Evolutionary conservation across 2,329 filamentous ascomycete species (phyloP).

Genomic region (Nannizzia gypsea): DNA sequence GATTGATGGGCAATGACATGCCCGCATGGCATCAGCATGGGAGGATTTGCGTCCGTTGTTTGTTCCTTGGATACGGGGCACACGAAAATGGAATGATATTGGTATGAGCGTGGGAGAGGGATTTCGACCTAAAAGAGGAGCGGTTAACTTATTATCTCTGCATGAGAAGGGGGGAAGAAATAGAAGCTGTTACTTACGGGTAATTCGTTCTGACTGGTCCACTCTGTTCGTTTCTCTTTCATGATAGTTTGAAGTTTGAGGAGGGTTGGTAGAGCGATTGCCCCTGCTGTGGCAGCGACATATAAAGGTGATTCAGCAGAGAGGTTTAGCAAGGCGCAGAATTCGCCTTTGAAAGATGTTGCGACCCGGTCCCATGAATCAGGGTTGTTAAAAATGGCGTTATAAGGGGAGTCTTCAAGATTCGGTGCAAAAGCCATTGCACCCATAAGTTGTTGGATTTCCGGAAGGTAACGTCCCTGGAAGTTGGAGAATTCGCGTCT

Average conservation of each 20-base stretch:
- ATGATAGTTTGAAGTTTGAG: conserved; percentile 82
- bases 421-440: conserved; percentile 72
- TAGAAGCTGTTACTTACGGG: conserved; percentile 51
- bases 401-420: conserved; percentile 65
- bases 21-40: conserved; percentile 93
- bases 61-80: conserved; percentile 97
- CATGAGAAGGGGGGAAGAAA: neutral
- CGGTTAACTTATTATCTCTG: neutral
- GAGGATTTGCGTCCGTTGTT: conserved; percentile 81
- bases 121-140: conserved; percentile 46
- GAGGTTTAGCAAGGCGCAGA: conserved; percentile 80
- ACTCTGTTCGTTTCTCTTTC: conserved; percentile 80
- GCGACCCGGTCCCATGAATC: conserved; percentile 73
- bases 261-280: conserved; percentile 78
- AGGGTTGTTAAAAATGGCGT: conserved; percentile 60
- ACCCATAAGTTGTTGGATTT: conserved; percentile 70
- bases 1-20: conserved; percentile 86
- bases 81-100: conserved; percentile 93
- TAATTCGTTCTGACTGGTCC: conserved; percentile 84
- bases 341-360: conserved; percentile 81
- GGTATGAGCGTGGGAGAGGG: conserved; percentile 50
- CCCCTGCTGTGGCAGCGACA: conserved; percentile 80
- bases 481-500: conserved; percentile 62
- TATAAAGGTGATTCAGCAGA: conserved; percentile 89
- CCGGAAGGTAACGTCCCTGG: conserved; percentile 58